phyloP scores from a whole-genome alignment of 495 filamentous ascomycete species.

The Xylaria nigripes region DNA sequence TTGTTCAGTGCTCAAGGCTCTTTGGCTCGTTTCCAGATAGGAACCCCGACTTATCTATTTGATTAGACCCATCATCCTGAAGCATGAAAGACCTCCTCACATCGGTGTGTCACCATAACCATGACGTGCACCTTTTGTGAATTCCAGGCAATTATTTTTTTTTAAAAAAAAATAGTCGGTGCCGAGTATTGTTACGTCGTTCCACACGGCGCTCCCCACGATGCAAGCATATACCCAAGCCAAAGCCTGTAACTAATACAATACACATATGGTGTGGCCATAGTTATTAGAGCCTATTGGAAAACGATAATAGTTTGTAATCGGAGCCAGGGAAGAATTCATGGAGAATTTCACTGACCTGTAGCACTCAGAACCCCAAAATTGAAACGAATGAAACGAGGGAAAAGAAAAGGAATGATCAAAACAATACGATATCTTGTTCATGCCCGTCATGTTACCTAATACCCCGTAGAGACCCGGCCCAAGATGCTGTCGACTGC shows the following conservation, averaged over 20 bases:
- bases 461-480: too few species aligned
- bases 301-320: not conserved
- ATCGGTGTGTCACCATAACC: not conserved
- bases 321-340: not conserved
- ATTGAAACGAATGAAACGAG: not conserved
- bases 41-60: not conserved
- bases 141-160: not conserved
- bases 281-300: not conserved
- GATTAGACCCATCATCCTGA: not conserved
- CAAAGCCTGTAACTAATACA: not conserved
- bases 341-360: too few species aligned
- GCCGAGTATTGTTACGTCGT: conserved; percentile 3
- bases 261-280: not conserved
- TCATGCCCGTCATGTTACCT: not conserved
- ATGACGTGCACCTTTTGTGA: not conserved
- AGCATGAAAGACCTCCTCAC: not conserved
- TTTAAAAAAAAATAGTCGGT: not conserved
- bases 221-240: conserved; percentile 4
- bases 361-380: not conserved
- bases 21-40: not conserved
- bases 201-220: not conserved
- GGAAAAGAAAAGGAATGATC: conserved; percentile 4
- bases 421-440: conserved; percentile 8
- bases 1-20: not conserved
- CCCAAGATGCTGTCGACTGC: not conserved